These are phyloP conservation scores for Curvularia hawaiiensis DNA, from an alignment of 2,329 filamentous ascomycete genomes.

Conservation along the genomic window DNA sequence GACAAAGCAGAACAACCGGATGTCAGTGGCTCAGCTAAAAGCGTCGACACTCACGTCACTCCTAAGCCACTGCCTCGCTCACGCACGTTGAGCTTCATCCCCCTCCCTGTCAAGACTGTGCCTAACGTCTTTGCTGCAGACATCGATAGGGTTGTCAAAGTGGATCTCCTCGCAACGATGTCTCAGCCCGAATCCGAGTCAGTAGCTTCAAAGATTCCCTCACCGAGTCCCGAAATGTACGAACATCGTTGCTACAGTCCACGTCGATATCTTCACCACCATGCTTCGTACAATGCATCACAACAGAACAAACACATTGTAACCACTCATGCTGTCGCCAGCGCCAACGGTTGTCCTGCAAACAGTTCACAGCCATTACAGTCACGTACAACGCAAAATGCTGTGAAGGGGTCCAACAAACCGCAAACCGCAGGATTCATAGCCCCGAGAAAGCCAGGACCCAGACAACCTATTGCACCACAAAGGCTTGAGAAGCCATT, in stretches of 20 bases:
- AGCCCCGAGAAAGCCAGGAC: conserved; percentile 25
- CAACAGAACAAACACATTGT: conserved; percentile 27
- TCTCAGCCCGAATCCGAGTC: conserved; percentile 12
- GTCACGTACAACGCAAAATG: conserved; percentile 40
- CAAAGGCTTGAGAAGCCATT: conserved; percentile 15
- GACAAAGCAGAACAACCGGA: conserved; percentile 2
- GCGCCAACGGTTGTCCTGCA: conserved; percentile 13
- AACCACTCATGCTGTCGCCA: conserved; percentile 23
- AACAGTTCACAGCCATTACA: conserved; percentile 26
- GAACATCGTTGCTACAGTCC: conserved; percentile 32
- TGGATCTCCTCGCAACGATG: conserved; percentile 4
- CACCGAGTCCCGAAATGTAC: conserved; percentile 30
- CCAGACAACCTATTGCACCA: conserved; percentile 16
- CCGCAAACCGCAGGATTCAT: conserved; percentile 20
- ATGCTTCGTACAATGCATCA: conserved; percentile 21
- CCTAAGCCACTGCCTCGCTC: conserved; percentile 34
- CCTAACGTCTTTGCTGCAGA: conserved; percentile 14
- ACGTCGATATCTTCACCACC: conserved; percentile 28
- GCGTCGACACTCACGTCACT: conserved; percentile 19
- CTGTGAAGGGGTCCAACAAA: conserved; percentile 23
- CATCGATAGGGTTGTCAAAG: conserved; percentile 11
- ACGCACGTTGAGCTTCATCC: conserved; percentile 42
- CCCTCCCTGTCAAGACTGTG: conserved; percentile 27
- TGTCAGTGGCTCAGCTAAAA: not conserved
- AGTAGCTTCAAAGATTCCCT: conserved; percentile 37